Percentiles rank a stretch among this genome's conserved stretches.
phyloP scores from a whole-genome alignment of 768 basidiomycete species.

The Collybia sordida region DNA sequence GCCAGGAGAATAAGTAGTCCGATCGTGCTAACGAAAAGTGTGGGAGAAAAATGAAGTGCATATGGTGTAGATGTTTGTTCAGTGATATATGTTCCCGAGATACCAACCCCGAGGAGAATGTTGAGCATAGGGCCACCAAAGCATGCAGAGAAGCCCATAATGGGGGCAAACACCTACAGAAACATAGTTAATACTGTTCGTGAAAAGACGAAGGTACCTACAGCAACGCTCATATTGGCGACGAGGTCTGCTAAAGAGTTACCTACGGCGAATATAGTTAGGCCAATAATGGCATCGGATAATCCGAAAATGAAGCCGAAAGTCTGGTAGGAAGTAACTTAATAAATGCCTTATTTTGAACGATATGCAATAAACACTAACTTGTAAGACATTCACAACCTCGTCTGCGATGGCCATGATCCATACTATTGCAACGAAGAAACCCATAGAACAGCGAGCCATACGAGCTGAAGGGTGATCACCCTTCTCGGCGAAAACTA shows the following conservation, averaged over 20 bases:
- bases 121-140: slow-evolving; percentile 94
- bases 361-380: slow-evolving; percentile 33
- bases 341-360: neutral
- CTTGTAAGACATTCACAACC: slow-evolving; percentile 88
- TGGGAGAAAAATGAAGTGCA: slow-evolving; percentile 74
- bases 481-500: slow-evolving; percentile 60
- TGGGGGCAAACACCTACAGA: slow-evolving; percentile 73
- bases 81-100: slow-evolving; percentile 88
- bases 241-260: slow-evolving; percentile 97
- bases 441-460: slow-evolving; percentile 86
- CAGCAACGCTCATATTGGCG: slow-evolving; percentile 94
- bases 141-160: slow-evolving; percentile 96
- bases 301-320: slow-evolving; percentile 94
- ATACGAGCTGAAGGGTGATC: slow-evolving; percentile 56
- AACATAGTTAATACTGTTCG: neutral
- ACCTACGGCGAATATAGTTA: slow-evolving; percentile 95
- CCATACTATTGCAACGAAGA: slow-evolving; percentile 90
- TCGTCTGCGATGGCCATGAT: slow-evolving; percentile 98
- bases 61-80: slow-evolving; percentile 62
- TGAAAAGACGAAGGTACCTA: slow-evolving; percentile 30
- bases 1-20: slow-evolving; percentile 79
- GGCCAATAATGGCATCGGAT: slow-evolving; percentile 94
- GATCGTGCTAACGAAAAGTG: slow-evolving; percentile 79
- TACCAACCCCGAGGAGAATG: slow-evolving; percentile 86
- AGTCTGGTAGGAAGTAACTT: slow-evolving; percentile 49